Evolutionary conservation across 345 rosid species (phyloP).

Genomic region (Brassica incana): DNA sequence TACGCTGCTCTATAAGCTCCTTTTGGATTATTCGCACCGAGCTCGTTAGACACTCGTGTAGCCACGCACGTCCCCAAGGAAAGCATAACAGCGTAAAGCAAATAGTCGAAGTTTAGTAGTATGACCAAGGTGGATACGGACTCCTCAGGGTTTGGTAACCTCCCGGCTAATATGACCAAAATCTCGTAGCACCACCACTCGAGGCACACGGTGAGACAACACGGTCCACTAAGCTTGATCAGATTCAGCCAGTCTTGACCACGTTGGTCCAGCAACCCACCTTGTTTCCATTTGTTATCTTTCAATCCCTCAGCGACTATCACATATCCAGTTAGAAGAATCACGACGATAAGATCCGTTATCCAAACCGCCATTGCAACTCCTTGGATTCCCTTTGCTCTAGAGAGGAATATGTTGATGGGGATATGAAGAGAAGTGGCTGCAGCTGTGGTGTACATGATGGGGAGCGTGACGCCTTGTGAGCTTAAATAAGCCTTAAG

Average conservation of each 20-base stretch:
- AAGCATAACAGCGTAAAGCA: constrained; percentile 77
- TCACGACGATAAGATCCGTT: constrained; percentile 55
- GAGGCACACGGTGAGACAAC: constrained; percentile 91
- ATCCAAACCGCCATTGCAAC: constrained; percentile 87
- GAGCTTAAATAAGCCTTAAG: constrained; percentile 80
- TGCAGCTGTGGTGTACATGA: constrained; percentile 69
- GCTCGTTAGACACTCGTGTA: constrained; percentile 80
- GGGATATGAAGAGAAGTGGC: constrained; percentile 72
- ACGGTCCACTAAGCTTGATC: constrained; percentile 75
- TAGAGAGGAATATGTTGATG: constrained; percentile 58
- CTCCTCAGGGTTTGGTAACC: constrained; percentile 56
- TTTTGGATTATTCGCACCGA: constrained; percentile 63
- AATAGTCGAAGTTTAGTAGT: constrained; percentile 75
- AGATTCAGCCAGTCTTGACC: constrained; percentile 59
- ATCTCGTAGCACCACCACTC: constrained; percentile 99
- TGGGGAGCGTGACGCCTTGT: constrained; percentile 73
- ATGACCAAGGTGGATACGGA: constrained; percentile 67
- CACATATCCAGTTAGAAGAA: constrained; percentile 55
- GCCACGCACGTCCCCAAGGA: constrained; percentile 80
- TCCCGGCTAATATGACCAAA: constrained; percentile 74
- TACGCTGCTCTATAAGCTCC: constrained; percentile 56
- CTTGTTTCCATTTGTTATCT: constrained; percentile 55
- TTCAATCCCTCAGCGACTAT: constrained; percentile 43
- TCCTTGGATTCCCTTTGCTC: constrained; percentile 63
- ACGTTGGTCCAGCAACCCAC: constrained; percentile 61